phyloP scores from a whole-genome alignment of 139 green algal genomes.

The Chlorella sp. region DNA sequence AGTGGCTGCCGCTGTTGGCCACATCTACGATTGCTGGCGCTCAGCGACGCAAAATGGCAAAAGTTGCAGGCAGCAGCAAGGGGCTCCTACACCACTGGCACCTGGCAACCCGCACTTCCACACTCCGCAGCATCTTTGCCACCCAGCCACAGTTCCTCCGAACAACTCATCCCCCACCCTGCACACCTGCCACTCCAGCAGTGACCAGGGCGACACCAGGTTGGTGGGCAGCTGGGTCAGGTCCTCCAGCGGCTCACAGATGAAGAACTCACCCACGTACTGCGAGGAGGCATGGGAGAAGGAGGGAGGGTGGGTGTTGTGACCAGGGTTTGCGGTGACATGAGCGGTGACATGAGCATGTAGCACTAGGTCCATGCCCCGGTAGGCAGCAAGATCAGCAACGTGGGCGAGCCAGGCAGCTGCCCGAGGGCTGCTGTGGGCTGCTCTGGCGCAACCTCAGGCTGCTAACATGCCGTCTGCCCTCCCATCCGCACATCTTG shows the following conservation, averaged over 20 bases:
- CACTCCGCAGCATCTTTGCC: not conserved
- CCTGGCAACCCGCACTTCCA: too few species aligned
- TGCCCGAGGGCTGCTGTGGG: not conserved
- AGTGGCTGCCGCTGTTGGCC: too few species aligned
- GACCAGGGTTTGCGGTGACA: not conserved
- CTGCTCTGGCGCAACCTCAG: too few species aligned
- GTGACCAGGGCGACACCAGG: conserved; percentile 72
- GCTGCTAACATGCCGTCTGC: too few species aligned
- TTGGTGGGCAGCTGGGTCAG: conserved; percentile 71
- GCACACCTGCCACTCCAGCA: conserved; percentile 71
- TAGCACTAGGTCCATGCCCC: too few species aligned
- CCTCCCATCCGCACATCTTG: too few species aligned
- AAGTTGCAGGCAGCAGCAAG: too few species aligned
- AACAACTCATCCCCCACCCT: not conserved
- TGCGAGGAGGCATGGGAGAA: not conserved
- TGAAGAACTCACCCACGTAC: conserved; percentile 85
- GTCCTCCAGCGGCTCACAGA: conserved; percentile 83
- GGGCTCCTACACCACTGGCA: too few species aligned
- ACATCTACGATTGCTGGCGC: too few species aligned
- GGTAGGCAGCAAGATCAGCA: not conserved
- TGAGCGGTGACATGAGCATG: too few species aligned
- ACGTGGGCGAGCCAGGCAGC: not conserved
- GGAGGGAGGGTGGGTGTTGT: not conserved
- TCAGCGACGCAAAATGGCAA: too few species aligned
- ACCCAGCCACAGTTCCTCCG: not conserved